A percentile compares a stretch with the other conserved stretches of the same genome.
Evolutionary conservation across 495 filamentous ascomycete species (phyloP).

Genomic region (Podospora bellae-mahoneyi): DNA sequence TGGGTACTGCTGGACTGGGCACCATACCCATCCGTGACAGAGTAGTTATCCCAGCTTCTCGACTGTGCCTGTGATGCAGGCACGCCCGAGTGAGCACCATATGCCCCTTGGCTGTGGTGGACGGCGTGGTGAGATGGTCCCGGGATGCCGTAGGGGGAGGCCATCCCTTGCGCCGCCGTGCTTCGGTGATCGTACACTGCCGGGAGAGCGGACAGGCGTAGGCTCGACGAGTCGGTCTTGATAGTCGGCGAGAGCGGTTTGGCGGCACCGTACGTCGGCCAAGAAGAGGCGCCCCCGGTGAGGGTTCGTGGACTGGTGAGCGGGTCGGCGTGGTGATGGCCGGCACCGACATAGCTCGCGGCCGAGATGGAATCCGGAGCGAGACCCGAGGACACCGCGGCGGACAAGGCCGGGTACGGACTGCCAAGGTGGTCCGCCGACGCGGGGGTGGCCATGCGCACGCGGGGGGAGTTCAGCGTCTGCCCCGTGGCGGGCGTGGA

Average conservation of each 20-base stretch:
- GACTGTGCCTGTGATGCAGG: constrained; percentile 27
- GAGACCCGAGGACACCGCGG: constrained; percentile 27
- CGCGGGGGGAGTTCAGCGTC: constrained; percentile 20
- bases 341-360: constrained; percentile 27
- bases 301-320: constrained; percentile 43
- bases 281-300: constrained; percentile 34
- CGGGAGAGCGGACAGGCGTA: constrained; percentile 30
- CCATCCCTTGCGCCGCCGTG: constrained; percentile 22
- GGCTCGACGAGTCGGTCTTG: constrained; percentile 33
- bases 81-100: constrained; percentile 25
- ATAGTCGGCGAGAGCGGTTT: constrained; percentile 40
- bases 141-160: constrained; percentile 29
- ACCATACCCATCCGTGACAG: constrained; percentile 36
- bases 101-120: constrained; percentile 32
- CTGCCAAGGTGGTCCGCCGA: constrained; percentile 36
- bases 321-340: constrained; percentile 42
- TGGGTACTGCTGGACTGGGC: constrained; percentile 33
- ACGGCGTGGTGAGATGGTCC: constrained; percentile 35
- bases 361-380: constrained; percentile 18
- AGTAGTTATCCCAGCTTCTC: constrained; percentile 38
- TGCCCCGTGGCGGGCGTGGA: constrained; percentile 27
- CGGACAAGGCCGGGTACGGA: constrained; percentile 38
- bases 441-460: constrained; percentile 20
- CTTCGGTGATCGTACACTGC: constrained; percentile 34
- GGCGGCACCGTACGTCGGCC: constrained; percentile 34